Base-by-base conservation (phyloP, 2,329 filamentous ascomycete species). In the Neonectria coccinea region DNA sequence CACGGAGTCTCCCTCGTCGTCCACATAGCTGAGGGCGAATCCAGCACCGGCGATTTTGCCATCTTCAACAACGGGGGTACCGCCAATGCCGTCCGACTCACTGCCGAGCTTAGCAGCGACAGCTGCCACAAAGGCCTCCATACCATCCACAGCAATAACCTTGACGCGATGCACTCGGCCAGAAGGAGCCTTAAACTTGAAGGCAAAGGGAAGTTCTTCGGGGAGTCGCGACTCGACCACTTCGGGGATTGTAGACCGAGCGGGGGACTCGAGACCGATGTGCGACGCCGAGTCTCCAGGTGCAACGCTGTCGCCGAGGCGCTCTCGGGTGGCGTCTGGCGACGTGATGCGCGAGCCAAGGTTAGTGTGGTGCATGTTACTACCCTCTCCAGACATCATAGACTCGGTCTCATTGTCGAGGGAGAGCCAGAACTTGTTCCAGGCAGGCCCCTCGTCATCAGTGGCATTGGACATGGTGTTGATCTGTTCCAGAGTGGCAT, bases 391-490 rank as follows among this genome's bases (percentile, higher is more conserved):
- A 64, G 96, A 99, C 79, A 98, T 90, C 86, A 97, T 91, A 2
- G 96, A 99, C 80, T 98, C 96, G 14, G 94, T 95, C 78, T 97
- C 95, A 73, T 97, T 89, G 79, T 98, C 88, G 73, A 99, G 90
- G 1, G 96, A 98, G 70, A 98, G 85, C 96, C 96, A 99, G 83
- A 99, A 99, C 81, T 98, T 99, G 84, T 97, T 98, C 96, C 96
- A 99, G 7, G 96, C 96, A 5, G 96, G 96, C 0, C 96, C 96
- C 81, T 99, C 96, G 73, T 89, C 96, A 73, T 89, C 93, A 76
- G 97, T 95, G 45, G 88, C 88, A 57, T 90, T 94, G 44, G 88
- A 90, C 91, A 99, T 98, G 64, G 93, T 94, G 83, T 98, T 98
- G 81, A 97, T 94, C 83, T 97, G 95, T 81, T 99, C 96, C 57